Evolutionary conservation across 441 rosid genomes (phyloP).

Genomic region (Daphne laureola): DNA sequence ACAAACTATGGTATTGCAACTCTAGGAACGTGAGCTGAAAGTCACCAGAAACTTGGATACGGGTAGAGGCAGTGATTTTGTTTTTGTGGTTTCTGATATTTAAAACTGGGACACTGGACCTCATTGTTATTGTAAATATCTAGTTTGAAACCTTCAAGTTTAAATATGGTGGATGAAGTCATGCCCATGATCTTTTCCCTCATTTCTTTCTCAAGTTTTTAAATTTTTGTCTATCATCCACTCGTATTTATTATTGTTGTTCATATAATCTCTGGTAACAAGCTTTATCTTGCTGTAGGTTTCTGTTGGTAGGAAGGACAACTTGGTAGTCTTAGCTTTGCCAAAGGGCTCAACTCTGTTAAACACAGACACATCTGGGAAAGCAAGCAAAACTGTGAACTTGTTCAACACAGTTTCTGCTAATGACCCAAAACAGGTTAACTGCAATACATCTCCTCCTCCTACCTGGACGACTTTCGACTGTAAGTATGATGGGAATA

Average conservation of each 20-base stretch:
- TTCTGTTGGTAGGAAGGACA: constrained; percentile 40
- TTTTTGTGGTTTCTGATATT: no score
- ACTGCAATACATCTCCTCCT: constrained; percentile 15
- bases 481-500: constrained; percentile 25
- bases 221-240: no score
- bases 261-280: not conserved
- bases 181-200: no score
- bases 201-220: not conserved
- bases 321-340: constrained; percentile 15
- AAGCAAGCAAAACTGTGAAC: constrained; percentile 15
- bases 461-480: constrained; percentile 62
- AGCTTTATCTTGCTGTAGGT: constrained; percentile 19
- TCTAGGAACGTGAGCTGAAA: no score
- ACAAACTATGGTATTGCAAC: not conserved
- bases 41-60: no score
- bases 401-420: constrained; percentile 16
- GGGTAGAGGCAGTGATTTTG: no score
- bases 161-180: not conserved
- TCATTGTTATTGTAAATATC: no score
- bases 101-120: no score
- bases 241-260: not conserved
- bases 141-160: no score
- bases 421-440: constrained; percentile 2
- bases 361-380: constrained; percentile 16
- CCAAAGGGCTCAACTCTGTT: constrained; percentile 12